Conservation (phyloP, 83 land plant genomes). For the Picea abies region DNA sequence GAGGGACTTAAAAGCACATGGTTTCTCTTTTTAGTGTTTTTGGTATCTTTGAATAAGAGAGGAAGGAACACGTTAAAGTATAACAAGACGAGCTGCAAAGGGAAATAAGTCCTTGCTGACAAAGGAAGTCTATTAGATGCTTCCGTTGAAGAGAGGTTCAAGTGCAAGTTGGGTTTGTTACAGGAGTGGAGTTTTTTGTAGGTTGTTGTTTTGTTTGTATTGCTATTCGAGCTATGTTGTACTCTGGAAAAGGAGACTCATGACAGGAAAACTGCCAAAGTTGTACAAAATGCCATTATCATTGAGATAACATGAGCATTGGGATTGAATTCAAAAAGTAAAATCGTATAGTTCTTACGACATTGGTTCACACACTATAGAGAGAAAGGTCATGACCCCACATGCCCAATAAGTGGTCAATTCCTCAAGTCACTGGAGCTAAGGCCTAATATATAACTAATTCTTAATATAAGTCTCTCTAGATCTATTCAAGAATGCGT, state of each 20-base stretch:
- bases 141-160: too few relatives aligned
- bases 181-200: too few relatives aligned
- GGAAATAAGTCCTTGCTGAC: too few relatives aligned
- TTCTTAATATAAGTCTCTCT: conserved; percentile 50
- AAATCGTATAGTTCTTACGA: conserved; percentile 64
- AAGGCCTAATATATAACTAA: conserved; percentile 23
- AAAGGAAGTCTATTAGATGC: too few relatives aligned
- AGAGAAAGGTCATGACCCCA: conserved; percentile 52
- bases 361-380: conserved; percentile 66
- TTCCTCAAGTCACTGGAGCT: conserved; percentile 33
- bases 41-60: too few relatives aligned
- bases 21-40: too few relatives aligned
- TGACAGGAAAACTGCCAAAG: conserved; percentile 25
- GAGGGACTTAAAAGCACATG: too few relatives aligned
- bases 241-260: conserved; percentile 34
- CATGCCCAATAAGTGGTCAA: conserved; percentile 69
- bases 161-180: too few relatives aligned
- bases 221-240: neutral
- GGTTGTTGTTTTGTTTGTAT: too few relatives aligned
- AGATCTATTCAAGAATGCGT: conserved; percentile 81
- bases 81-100: too few relatives aligned
- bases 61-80: too few relatives aligned
- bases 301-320: conserved; percentile 68
- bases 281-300: conserved; percentile 44
- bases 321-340: conserved; percentile 49